Conservation (phyloP, 768 basidiomycete species). For the Serendipita sp. region DNA sequence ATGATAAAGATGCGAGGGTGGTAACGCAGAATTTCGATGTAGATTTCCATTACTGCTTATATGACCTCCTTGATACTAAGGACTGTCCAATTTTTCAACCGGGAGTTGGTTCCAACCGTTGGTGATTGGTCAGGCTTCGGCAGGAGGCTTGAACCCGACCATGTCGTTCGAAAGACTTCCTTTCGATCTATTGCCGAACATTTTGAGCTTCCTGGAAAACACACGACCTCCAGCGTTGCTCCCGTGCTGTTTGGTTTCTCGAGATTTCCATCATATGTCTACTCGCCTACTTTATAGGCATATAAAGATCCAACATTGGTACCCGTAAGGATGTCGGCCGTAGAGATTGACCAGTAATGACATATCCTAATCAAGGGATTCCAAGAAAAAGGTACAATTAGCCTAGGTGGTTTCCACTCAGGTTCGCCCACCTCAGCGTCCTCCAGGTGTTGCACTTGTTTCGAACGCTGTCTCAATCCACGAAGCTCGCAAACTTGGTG, state of each 20-base stretch:
- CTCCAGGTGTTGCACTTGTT: slow-evolving; percentile 47
- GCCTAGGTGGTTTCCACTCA: neutral
- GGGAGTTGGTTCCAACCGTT: too few species aligned
- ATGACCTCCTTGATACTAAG: too few species aligned
- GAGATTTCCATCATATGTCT: slow-evolving; percentile 36
- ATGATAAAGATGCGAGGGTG: slow-evolving; percentile 4
- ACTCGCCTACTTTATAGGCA: slow-evolving; percentile 38
- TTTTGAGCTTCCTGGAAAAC: neutral
- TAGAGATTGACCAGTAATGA: slow-evolving; percentile 27
- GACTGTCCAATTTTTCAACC: too few species aligned
- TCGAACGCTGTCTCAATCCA: slow-evolving; percentile 36
- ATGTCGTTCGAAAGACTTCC: neutral
- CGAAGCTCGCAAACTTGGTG: slow-evolving; percentile 44
- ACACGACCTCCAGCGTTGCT: slow-evolving; percentile 28
- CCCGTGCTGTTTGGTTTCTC: slow-evolving; percentile 41
- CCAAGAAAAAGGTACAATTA: neutral
- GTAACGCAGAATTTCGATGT: neutral
- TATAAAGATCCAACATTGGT: slow-evolving; percentile 55
- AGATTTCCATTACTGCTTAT: too few species aligned
- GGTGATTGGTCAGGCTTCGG: neutral
- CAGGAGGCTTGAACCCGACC: neutral
- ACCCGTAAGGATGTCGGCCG: neutral
- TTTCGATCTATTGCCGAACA: neutral
- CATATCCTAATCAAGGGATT: slow-evolving; percentile 43
- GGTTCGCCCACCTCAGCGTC: neutral